phyloP scores from a whole-genome alignment of 441 rosid species.

The Erysimum cheiri region DNA sequence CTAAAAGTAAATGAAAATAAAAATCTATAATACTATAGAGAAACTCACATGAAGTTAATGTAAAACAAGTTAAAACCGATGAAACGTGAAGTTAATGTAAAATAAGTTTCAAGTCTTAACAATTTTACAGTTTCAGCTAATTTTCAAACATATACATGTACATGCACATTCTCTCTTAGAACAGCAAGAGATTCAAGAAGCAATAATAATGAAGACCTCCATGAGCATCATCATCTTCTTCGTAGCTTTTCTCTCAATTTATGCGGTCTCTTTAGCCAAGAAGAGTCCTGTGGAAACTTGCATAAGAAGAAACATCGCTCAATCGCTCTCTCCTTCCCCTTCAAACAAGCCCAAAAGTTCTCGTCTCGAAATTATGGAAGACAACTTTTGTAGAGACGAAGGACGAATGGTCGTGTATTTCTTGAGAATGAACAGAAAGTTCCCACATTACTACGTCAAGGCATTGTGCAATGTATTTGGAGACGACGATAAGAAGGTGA shows the following conservation, averaged over 20 bases:
- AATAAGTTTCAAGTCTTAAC: constrained; percentile 15
- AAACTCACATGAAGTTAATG: background rate
- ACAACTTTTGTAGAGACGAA: constrained; percentile 5
- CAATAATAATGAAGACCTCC: constrained; percentile 29
- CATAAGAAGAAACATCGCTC: constrained; percentile 23
- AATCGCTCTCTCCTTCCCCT: constrained; percentile 15
- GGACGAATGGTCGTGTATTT: constrained; percentile 1
- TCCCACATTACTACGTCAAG: constrained; percentile 32
- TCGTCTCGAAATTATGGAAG: background rate
- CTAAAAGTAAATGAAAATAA: background rate
- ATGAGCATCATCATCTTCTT: constrained; percentile 22
- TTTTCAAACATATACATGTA: background rate
- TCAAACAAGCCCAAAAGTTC: background rate
- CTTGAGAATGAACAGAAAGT: background rate
- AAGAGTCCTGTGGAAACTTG: constrained; percentile 24
- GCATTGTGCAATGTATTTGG: constrained; percentile 40
- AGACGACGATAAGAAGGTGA: constrained; percentile 26
- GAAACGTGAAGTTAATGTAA: constrained; percentile 15
- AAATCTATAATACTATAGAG: too few relatives aligned
- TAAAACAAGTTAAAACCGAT: constrained; percentile 15
- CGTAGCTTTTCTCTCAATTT: constrained; percentile 10
- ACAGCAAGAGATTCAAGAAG: constrained; percentile 10
- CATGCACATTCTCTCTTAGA: background rate
- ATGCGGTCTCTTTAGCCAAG: constrained; percentile 13
- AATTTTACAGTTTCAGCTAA: constrained; percentile 9